Evolutionary conservation across 129 eudicot genomes (phyloP).

Genomic region (Dittrichia graveolens): DNA sequence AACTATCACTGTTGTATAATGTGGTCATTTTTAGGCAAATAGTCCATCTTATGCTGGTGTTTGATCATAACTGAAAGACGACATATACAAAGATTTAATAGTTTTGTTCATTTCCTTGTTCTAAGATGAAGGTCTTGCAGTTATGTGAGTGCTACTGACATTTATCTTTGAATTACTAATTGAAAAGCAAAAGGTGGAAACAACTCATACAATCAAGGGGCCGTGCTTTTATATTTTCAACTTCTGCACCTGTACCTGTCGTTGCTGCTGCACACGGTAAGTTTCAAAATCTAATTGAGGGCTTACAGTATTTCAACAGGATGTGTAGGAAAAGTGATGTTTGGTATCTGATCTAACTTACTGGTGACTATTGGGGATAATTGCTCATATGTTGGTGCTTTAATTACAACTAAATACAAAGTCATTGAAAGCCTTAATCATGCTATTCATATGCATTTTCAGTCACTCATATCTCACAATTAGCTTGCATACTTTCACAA

Average conservation of each 20-base stretch:
- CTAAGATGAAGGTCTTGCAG: not conserved
- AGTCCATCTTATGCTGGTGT: not conserved
- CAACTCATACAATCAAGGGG: slow-evolving; percentile 90
- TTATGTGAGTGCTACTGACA: slow-evolving; percentile 15
- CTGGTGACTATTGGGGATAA: too few species aligned
- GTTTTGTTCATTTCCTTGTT: not conserved
- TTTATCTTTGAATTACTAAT: slow-evolving; percentile 19
- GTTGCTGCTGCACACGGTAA: slow-evolving; percentile 95
- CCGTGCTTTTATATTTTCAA: slow-evolving; percentile 95
- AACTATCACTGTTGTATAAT: too few species aligned
- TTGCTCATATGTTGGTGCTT: slow-evolving; percentile 1
- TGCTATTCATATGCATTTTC: not conserved
- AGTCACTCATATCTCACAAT: not conserved
- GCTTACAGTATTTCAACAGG: slow-evolving; percentile 4
- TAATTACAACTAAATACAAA: not conserved
- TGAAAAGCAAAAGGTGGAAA: slow-evolving; percentile 89
- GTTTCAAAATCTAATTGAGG: slow-evolving; percentile 5
- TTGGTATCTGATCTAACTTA: not conserved
- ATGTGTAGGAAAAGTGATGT: not conserved
- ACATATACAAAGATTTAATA: not conserved
- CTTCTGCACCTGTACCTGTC: slow-evolving; percentile 87
- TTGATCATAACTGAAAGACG: not conserved
- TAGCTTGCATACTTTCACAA: slow-evolving; percentile 6
- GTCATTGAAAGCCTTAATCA: not conserved
- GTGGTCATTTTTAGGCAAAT: not conserved